Percentiles rank a stretch among this genome's conserved stretches.
These are phyloP conservation scores for Arthrobotrys pseudoclavata DNA, from an alignment of 2,329 filamentous ascomycete species.

Conservation along the genomic window DNA sequence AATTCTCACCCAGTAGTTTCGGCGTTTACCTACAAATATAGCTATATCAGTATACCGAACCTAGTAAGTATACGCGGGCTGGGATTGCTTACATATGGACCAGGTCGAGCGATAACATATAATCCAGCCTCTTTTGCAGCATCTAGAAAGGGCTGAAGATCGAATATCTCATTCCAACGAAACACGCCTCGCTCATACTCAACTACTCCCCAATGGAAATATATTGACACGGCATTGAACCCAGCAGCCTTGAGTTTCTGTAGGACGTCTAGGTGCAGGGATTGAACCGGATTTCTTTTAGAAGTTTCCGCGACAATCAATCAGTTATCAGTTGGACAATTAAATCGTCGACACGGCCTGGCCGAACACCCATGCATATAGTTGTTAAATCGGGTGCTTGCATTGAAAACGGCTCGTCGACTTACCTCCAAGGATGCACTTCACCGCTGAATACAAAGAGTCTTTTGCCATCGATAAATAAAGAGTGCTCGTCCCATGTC, in stretches of 20 bases:
- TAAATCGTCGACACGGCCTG: neutral
- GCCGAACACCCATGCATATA: neutral
- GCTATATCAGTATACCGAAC: neutral
- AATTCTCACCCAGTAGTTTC: conserved; percentile 69
- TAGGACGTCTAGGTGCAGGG: conserved; percentile 74
- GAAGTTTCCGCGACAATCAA: conserved; percentile 66
- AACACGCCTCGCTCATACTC: conserved; percentile 67
- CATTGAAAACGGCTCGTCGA: neutral
- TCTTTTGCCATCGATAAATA: conserved; percentile 78
- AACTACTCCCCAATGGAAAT: conserved; percentile 77
- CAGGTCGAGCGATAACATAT: conserved; percentile 63
- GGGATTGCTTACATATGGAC: conserved; percentile 62
- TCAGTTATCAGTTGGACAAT: neutral
- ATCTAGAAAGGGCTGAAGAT: conserved; percentile 63
- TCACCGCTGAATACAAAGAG: conserved; percentile 81
- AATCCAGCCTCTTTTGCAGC: conserved; percentile 64
- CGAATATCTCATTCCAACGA: conserved; percentile 65
- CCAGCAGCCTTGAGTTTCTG: conserved; percentile 71
- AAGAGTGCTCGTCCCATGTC: conserved; percentile 79
- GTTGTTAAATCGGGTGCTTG: neutral
- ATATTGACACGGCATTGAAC: conserved; percentile 76
- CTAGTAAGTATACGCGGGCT: neutral
- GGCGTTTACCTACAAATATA: conserved; percentile 63
- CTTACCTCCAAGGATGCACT: conserved; percentile 74
- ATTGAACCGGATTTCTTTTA: conserved; percentile 70